Conservation (phyloP, 164 flowering plant genomes). For the Chimonanthus praecox region DNA sequence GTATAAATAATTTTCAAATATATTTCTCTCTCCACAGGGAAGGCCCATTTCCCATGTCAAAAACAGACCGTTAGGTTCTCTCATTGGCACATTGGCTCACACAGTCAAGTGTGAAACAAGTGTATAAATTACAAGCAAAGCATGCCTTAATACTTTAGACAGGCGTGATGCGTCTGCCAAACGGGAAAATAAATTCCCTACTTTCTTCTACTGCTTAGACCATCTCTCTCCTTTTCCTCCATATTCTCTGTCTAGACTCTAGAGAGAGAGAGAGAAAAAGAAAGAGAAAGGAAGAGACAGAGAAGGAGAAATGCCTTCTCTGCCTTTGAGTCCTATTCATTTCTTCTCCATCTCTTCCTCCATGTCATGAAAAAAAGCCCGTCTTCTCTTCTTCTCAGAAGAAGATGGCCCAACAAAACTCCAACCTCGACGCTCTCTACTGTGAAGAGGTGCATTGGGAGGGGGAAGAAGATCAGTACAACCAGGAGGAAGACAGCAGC, state of each 20-base stretch:
- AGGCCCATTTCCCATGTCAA: no score
- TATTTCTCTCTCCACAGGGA: no score
- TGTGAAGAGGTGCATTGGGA: constrained; percentile 40
- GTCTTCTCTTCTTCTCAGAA: constrained; percentile 39
- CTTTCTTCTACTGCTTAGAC: not conserved
- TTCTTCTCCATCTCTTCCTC: constrained; percentile 3
- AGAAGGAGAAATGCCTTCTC: constrained; percentile 1
- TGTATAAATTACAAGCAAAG: no score
- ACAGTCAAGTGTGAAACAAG: no score
- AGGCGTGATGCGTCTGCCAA: constrained; percentile 16
- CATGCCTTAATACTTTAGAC: constrained; percentile 6
- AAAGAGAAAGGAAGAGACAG: not conserved
- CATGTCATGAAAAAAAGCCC: constrained; percentile 1
- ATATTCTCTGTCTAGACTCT: not conserved
- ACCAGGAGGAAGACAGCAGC: not conserved
- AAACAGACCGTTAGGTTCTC: no score
- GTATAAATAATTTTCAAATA: no score
- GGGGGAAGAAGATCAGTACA: not conserved
- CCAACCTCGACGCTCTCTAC: constrained; percentile 44
- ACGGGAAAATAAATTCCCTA: not conserved
- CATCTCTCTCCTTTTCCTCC: not conserved
- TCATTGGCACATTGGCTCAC: no score
- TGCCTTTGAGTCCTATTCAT: not conserved
- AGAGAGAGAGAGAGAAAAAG: not conserved
- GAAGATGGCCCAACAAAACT: constrained; percentile 38